These are phyloP conservation scores for Cutaneotrichosporon sp. DNA, from an alignment of 1,284 basidiomycete genomes.

Conservation along the genomic window DNA sequence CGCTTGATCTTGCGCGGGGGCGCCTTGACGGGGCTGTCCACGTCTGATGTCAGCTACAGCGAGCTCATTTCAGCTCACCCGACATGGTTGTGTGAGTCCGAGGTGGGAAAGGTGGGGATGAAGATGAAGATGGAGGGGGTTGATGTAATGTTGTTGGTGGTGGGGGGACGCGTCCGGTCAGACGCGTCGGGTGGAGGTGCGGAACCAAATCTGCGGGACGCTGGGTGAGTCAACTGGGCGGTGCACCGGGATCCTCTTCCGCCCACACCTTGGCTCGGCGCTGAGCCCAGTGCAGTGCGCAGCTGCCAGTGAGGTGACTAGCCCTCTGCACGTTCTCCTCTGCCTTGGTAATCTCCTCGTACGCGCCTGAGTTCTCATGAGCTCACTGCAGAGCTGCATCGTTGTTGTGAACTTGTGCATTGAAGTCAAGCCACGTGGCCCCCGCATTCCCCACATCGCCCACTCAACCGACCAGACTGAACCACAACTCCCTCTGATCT, in stretches of 20 bases:
- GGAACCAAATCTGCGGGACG: neutral
- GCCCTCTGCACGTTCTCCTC: no score
- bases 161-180: conserved; percentile 1
- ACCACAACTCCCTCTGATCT: no score
- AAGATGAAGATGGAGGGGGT: neutral
- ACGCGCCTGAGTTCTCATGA: no score
- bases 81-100: conserved; percentile 21
- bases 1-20: conserved; percentile 60
- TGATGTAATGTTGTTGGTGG: conserved; percentile 10
- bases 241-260: no score
- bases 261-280: no score
- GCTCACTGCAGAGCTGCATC: no score
- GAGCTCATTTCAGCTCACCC: conserved; percentile 7
- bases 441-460: no score
- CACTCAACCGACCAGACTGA: no score
- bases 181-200: conserved; percentile 9
- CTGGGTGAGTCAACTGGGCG: conserved; percentile 3
- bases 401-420: no score
- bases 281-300: neutral
- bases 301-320: no score
- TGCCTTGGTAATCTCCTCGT: no score
- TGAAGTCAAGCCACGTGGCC: no score
- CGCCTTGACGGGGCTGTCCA: conserved; percentile 30
- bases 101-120: neutral
- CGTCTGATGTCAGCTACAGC: conserved; percentile 24